These are phyloP conservation scores for Alternaria solani DNA, from an alignment of 2,329 filamentous ascomycete species.

Conservation along the genomic window DNA sequence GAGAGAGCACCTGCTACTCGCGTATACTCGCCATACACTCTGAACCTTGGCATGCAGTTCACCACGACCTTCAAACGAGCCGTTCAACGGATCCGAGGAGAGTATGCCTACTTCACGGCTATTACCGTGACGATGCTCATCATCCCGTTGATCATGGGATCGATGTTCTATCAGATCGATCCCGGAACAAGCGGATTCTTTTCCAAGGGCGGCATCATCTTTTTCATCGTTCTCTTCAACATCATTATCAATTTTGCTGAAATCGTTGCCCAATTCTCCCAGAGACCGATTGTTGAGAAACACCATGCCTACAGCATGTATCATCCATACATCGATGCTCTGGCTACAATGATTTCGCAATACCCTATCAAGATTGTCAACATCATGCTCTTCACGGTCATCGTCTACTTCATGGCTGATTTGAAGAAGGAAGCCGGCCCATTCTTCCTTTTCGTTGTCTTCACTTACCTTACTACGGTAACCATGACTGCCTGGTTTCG, in stretches of 20 bases:
- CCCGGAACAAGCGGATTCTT: not conserved
- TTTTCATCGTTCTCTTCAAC: constrained; percentile 84
- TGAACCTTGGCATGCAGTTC: not conserved
- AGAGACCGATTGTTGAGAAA: constrained; percentile 89
- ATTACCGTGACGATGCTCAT: constrained; percentile 27
- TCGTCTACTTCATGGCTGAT: constrained; percentile 56
- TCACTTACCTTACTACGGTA: constrained; percentile 19
- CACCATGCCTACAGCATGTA: constrained; percentile 84
- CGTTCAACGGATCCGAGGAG: not conserved
- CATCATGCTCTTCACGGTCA: constrained; percentile 50
- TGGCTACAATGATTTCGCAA: constrained; percentile 55
- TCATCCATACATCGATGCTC: constrained; percentile 81
- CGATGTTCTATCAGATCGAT: constrained; percentile 73
- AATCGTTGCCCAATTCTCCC: constrained; percentile 48
- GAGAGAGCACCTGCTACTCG: not conserved
- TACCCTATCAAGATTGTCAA: constrained; percentile 55
- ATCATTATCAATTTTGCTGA: constrained; percentile 76
- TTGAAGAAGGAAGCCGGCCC: constrained; percentile 47
- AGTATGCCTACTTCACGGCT: not conserved
- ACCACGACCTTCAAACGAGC: not conserved
- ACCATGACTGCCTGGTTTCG: not conserved
- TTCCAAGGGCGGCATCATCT: constrained; percentile 63
- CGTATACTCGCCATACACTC: not conserved
- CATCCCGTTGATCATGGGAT: constrained; percentile 77
- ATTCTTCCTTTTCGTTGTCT: constrained; percentile 55